Base-by-base conservation (phyloP, 495 filamentous ascomycete genomes). In the Terfezia boudieri region DNA sequence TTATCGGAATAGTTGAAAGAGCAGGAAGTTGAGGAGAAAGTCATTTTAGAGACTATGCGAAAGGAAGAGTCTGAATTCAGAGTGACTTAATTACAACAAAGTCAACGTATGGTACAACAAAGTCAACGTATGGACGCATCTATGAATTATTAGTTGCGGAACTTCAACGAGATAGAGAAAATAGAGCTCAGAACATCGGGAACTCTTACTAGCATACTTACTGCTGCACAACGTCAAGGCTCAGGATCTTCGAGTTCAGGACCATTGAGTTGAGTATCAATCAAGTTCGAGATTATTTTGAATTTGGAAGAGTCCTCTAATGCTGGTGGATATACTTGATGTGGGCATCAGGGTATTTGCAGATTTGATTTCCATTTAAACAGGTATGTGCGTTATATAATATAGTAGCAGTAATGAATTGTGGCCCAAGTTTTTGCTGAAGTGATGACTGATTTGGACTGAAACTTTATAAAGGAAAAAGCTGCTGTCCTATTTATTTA, bases 321-420 rank as follows among this genome's bases (percentile, higher is more conserved):
- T 48, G 4, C 20, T 48, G 43, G 43, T 48, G 43, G 43, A n/a
- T 48, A 14, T 48, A 20, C 43, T 48, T 20, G 14, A 9, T 48
- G 6, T 4, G 14, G 14, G 0, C 14, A n/a, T 48, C 14, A 20
- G 53, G 53, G 14, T 56, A 56, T 36, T 56, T 10, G 22, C 11
- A 5, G 1, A 56, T 22, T 22, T 56, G 54, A 35, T 11, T 49
- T 0, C 9, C 36, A 56, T 56, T 11, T 22, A 56, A 9, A 56
- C 9, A 56, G 10, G 38, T 35, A 37, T 53, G 54, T 9, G 54
- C 23, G 37, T 56, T 53, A 56, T 56, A 35, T 0, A 56, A 35
- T 16, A 56, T 23, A 4, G 37, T 49, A 32, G 49, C 54, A 17
- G 53, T 8, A 8, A 9, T 11, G 14, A 56, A 56, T 16, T 36